Conservation (phyloP, 768 basidiomycete species). For the Trametes elegans region DNA sequence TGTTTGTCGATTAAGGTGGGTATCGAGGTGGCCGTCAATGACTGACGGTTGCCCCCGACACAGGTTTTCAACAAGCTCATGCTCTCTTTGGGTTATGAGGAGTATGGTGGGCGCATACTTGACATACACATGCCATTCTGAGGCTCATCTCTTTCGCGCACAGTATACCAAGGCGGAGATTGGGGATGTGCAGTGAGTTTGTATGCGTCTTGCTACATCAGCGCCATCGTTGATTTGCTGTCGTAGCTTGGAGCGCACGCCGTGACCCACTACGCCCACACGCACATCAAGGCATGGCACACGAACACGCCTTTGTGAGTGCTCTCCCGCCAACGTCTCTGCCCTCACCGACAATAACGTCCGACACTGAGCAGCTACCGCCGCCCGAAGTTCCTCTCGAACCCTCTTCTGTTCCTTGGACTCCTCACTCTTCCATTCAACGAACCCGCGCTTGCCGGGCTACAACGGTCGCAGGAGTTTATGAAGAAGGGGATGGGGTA, state of each 20-base stretch:
- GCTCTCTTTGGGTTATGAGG: constrained; percentile 23
- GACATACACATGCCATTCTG: background rate
- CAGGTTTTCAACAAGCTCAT: constrained; percentile 29
- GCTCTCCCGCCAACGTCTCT: too few species aligned
- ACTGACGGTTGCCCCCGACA: background rate
- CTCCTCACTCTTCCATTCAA: constrained; percentile 29
- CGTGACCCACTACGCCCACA: constrained; percentile 36
- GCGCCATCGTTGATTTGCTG: background rate
- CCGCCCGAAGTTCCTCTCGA: background rate
- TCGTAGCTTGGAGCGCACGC: constrained; percentile 28
- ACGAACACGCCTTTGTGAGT: constrained; percentile 49
- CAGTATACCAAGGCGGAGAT: constrained; percentile 42
- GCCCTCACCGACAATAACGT: background rate
- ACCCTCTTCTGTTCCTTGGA: constrained; percentile 16
- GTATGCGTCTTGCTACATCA: background rate
- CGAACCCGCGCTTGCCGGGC: constrained; percentile 26
- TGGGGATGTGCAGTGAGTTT: constrained; percentile 39
- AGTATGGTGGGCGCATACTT: background rate
- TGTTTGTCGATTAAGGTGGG: constrained; percentile 13
- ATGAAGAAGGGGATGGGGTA: constrained; percentile 33
- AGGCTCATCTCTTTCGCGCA: background rate
- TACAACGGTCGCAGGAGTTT: constrained; percentile 29
- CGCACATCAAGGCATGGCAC: constrained; percentile 51
- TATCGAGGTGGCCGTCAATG: too few species aligned
- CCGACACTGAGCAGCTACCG: background rate